These are phyloP conservation scores for Moricandia moricandioides DNA, from an alignment of 345 rosid genomes.

Conservation along the genomic window DNA sequence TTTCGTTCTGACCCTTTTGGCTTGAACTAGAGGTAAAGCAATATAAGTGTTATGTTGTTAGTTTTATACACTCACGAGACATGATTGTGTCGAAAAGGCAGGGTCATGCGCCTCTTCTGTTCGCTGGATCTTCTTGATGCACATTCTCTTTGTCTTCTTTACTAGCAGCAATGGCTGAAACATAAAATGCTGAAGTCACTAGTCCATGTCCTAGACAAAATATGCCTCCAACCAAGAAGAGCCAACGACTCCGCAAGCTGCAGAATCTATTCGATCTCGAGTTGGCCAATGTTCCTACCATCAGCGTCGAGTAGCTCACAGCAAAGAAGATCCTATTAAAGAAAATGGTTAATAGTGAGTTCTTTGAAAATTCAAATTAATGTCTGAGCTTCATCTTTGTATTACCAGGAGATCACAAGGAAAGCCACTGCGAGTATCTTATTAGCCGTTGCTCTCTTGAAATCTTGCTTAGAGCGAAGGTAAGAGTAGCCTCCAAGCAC, in stretches of 20 bases:
- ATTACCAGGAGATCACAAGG: conserved; percentile 74
- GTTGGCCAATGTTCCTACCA: conserved; percentile 58
- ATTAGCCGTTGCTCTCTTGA: conserved; percentile 51
- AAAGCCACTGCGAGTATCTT: conserved; percentile 72
- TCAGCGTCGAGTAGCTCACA: conserved; percentile 58
- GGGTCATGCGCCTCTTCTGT: conserved; percentile 15
- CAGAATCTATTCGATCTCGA: conserved; percentile 59
- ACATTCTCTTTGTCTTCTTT: conserved; percentile 39
- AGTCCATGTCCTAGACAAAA: conserved; percentile 70
- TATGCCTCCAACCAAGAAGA: conserved; percentile 63
- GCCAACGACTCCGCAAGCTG: conserved; percentile 48
- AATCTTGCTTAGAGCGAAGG: conserved; percentile 53
- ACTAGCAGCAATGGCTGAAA: conserved; percentile 65
- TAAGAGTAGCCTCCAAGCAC: conserved; percentile 70
- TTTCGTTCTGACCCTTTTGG: no score
- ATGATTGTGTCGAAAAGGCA: neutral
- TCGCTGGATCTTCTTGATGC: neutral
- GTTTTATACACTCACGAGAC: neutral
- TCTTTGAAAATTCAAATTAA: neutral
- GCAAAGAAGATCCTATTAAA: conserved; percentile 58
- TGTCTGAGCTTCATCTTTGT: conserved; percentile 33
- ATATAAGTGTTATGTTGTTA: neutral
- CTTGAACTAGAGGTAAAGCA: no score
- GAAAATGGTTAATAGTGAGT: neutral
- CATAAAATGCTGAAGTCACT: conserved; percentile 62